These are phyloP conservation scores for Aquilaria malaccensis DNA, from an alignment of 345 rosid species.

Conservation along the genomic window DNA sequence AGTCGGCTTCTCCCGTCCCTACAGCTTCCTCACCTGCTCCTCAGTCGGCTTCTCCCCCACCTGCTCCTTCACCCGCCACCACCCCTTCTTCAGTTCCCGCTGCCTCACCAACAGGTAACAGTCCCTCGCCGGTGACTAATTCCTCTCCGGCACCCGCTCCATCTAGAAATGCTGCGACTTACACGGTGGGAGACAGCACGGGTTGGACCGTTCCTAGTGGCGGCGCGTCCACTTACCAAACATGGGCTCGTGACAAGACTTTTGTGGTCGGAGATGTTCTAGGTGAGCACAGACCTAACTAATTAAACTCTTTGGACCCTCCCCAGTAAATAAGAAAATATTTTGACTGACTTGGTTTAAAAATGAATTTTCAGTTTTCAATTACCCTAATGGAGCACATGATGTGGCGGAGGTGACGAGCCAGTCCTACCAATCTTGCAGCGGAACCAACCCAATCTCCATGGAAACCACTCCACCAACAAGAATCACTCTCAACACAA, in stretches of 20 bases:
- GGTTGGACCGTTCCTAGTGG: conserved; percentile 35
- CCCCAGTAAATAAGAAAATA: neutral
- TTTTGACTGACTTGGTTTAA: neutral
- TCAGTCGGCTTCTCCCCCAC: neutral
- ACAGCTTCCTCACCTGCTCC: neutral
- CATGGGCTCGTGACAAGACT: conserved; percentile 36
- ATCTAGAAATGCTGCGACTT: conserved; percentile 15
- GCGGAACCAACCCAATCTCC: conserved; percentile 11
- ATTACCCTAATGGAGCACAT: conserved; percentile 16
- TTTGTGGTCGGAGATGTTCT: conserved; percentile 38
- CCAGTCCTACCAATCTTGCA: conserved; percentile 27
- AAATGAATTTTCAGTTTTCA: conserved; percentile 19
- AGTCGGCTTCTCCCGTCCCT: neutral
- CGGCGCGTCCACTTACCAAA: conserved; percentile 18
- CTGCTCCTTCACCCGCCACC: conserved; percentile 13
- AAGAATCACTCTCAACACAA: conserved; percentile 23
- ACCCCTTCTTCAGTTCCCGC: conserved; percentile 10
- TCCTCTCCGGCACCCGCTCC: conserved; percentile 13
- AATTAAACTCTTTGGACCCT: neutral
- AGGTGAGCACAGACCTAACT: conserved; percentile 19
- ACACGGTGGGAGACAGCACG: conserved; percentile 20
- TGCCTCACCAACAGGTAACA: conserved; percentile 20
- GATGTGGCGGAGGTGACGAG: conserved; percentile 30
- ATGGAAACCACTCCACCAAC: conserved; percentile 21
- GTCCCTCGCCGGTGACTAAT: conserved; percentile 10